Percentiles rank a stretch among this genome's conserved stretches.
Evolutionary conservation across 345 rosid species (phyloP).

Genomic region (Arabidopsis arenosa): DNA sequence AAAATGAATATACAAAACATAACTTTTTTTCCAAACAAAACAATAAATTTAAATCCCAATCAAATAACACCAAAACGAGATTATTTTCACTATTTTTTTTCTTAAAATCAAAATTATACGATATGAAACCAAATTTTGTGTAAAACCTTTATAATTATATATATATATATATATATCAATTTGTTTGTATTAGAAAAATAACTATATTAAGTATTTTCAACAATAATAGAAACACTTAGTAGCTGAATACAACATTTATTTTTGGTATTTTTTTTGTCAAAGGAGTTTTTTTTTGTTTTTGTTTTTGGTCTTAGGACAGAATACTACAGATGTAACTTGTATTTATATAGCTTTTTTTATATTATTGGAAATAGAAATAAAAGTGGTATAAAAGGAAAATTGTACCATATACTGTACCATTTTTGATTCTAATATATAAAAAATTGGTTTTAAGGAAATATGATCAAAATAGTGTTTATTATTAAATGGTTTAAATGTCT

Average conservation of each 20-base stretch:
- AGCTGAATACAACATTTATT: too few species aligned
- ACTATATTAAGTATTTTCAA: too few species aligned
- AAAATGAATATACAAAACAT: too few species aligned
- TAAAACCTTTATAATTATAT: neutral
- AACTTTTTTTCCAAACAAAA: neutral
- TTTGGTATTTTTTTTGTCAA: too few species aligned
- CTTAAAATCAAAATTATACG: neutral
- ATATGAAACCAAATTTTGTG: neutral
- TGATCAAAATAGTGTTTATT: neutral
- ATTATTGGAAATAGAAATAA: neutral
- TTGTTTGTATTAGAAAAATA: too few species aligned
- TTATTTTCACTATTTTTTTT: neutral
- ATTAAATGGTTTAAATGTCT: slow-evolving; percentile 1
- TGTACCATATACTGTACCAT: neutral
- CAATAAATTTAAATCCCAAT: neutral
- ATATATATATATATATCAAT: too few species aligned
- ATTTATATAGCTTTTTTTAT: neutral
- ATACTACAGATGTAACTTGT: neutral
- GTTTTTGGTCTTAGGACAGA: too few species aligned
- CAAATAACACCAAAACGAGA: neutral
- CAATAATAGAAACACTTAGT: too few species aligned
- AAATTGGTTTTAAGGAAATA: neutral
- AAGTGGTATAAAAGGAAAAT: neutral
- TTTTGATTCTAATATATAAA: neutral
- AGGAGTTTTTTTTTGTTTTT: too few species aligned